Conservation (phyloP, 2,329 filamentous ascomycete genomes). For the Aschersonia sp. region DNA sequence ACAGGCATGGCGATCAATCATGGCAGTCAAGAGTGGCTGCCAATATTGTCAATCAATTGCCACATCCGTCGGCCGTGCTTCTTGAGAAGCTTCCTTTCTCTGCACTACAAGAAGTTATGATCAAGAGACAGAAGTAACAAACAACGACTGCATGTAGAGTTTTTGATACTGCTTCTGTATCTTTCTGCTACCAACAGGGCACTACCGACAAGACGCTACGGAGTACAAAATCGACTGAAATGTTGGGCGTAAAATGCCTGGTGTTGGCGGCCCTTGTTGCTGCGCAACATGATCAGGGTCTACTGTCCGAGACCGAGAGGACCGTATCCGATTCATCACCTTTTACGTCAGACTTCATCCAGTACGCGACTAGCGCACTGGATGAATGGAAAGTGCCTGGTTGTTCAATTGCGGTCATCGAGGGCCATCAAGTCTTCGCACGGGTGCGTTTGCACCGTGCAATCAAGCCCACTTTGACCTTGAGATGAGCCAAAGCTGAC, state of each 20-base stretch:
- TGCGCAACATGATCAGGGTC: neutral
- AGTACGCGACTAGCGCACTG: conserved; percentile 5
- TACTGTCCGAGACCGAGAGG: neutral
- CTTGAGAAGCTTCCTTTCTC: too few species aligned
- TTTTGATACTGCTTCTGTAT: neutral
- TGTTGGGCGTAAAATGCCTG: neutral
- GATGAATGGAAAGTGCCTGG: conserved; percentile 14
- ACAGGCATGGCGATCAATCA: too few species aligned
- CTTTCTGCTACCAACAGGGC: neutral
- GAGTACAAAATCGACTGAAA: neutral
- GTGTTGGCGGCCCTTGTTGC: neutral
- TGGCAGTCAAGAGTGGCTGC: too few species aligned
- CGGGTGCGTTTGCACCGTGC: neutral
- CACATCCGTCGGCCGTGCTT: too few species aligned
- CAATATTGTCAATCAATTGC: too few species aligned
- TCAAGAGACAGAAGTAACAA: too few species aligned
- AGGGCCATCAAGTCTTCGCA: conserved; percentile 11
- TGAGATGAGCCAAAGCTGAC: neutral
- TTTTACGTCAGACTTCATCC: conserved; percentile 3
- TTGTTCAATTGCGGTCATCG: conserved; percentile 12
- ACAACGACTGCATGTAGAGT: neutral
- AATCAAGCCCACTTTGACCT: too few species aligned
- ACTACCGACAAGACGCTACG: too few species aligned
- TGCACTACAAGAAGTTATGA: too few species aligned
- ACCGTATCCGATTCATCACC: neutral